Conservation (phyloP, 2,329 filamentous ascomycete genomes). For the Alternaria sp. region DNA sequence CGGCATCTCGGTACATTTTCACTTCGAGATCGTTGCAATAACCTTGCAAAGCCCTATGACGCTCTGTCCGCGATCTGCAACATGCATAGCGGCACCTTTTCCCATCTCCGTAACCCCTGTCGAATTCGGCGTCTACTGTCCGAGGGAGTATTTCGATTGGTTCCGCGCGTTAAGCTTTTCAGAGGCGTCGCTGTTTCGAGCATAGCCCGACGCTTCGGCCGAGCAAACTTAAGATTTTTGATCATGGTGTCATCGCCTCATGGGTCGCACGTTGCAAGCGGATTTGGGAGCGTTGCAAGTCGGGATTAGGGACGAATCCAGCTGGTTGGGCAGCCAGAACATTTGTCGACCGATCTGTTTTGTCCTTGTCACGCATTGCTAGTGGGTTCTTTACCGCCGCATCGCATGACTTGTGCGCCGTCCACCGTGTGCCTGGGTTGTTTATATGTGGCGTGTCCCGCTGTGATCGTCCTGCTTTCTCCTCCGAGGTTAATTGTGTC, state of each 20-base stretch:
- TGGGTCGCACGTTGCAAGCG: slow-evolving; percentile 13
- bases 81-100: slow-evolving; percentile 1
- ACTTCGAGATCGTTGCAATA: background rate
- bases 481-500: slow-evolving; percentile 5
- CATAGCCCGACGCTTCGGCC: slow-evolving; percentile 14
- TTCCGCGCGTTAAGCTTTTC: background rate
- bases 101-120: background rate
- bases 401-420: slow-evolving; percentile 11
- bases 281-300: slow-evolving; percentile 5
- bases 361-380: slow-evolving; percentile 4
- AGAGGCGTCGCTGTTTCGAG: background rate
- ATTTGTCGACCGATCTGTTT: slow-evolving; percentile 11
- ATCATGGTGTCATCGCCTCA: slow-evolving; percentile 27
- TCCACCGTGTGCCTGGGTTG: background rate
- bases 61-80: slow-evolving; percentile 18
- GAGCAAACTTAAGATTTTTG: slow-evolving; percentile 19
- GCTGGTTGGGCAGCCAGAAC: slow-evolving; percentile 6
- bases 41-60: slow-evolving; percentile 5
- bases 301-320: slow-evolving; percentile 11
- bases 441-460: slow-evolving; percentile 28
- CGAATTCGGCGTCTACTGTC: background rate
- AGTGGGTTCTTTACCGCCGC: slow-evolving; percentile 1
- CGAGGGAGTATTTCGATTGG: background rate
- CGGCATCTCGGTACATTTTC: slow-evolving; percentile 11
- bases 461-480: slow-evolving; percentile 4